Conservation (phyloP, 306 rosid genomes). For the Malus orientalis region DNA sequence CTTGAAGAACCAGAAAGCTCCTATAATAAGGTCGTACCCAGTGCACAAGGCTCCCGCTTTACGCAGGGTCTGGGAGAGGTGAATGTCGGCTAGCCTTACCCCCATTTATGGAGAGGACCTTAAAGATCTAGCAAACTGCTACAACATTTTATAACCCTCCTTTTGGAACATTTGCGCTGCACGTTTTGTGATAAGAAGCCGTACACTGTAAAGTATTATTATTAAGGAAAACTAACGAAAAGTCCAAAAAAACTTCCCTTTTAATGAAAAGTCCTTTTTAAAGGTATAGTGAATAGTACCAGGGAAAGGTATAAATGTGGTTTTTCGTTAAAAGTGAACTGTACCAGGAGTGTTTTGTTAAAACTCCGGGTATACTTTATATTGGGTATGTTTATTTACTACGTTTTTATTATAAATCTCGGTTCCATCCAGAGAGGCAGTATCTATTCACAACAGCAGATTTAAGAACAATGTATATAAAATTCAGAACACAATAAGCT, state of each 20-base stretch:
- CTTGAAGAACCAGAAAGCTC: not conserved
- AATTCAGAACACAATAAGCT: not conserved
- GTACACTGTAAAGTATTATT: constrained; percentile 1
- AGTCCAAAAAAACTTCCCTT: too few species aligned
- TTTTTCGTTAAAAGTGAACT: too few species aligned
- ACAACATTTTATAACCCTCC: not conserved
- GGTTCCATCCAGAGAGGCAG: constrained; percentile 26
- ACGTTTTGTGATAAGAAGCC: constrained; percentile 21
- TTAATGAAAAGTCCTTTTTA: too few species aligned
- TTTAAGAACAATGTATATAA: constrained; percentile 13
- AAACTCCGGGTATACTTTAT: constrained; percentile 1
- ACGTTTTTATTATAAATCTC: constrained; percentile 15
- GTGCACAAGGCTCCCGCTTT: too few species aligned
- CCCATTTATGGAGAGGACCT: too few species aligned
- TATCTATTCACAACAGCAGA: constrained; percentile 13
- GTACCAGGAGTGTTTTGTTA: too few species aligned
- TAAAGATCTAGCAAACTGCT: constrained; percentile 11
- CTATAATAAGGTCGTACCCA: too few species aligned
- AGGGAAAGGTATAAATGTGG: too few species aligned
- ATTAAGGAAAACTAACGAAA: not conserved
- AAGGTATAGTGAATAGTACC: too few species aligned
- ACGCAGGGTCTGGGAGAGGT: too few species aligned
- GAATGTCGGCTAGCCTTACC: too few species aligned
- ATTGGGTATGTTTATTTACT: constrained; percentile 21
- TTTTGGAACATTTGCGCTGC: constrained; percentile 10